A percentile compares a stretch with the other conserved stretches of the same genome.
Conservation (phyloP, 192 early-diverging fungal genomes). For the Oehlia diaphana region DNA sequence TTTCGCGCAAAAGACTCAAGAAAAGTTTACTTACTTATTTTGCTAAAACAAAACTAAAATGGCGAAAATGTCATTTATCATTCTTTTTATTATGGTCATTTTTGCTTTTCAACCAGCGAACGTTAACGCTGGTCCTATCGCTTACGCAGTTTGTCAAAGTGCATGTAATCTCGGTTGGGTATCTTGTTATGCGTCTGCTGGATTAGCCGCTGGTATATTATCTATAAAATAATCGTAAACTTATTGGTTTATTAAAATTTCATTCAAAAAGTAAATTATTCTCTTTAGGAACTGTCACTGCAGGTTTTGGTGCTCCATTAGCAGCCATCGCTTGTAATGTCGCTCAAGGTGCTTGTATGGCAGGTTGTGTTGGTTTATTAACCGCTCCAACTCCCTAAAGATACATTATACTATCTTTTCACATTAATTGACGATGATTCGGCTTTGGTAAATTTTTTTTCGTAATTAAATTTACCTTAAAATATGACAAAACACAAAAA, state of each 20-base stretch:
- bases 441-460: too few relatives aligned
- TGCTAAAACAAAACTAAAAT: background rate
- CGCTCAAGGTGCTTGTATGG: slow-evolving; percentile 21
- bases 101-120: background rate
- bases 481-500: too few relatives aligned
- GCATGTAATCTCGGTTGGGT: slow-evolving; percentile 17
- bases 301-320: background rate
- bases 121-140: background rate
- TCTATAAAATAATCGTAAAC: background rate
- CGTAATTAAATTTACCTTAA: too few relatives aligned
- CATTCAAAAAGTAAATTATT: background rate
- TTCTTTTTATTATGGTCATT: background rate
- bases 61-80: background rate
- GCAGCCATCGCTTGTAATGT: background rate
- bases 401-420: too few relatives aligned
- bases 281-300: slow-evolving; percentile 4
- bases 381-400: background rate
- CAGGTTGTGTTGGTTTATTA: background rate
- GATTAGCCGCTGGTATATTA: background rate
- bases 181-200: background rate
- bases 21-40: too few relatives aligned
- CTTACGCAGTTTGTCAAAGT: background rate
- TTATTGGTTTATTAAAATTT: background rate
- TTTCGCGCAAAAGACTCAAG: too few relatives aligned
- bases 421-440: too few relatives aligned